Evolutionary conservation across 257 asterid genomes (phyloP).

Genomic region (Solanum peruvianum): DNA sequence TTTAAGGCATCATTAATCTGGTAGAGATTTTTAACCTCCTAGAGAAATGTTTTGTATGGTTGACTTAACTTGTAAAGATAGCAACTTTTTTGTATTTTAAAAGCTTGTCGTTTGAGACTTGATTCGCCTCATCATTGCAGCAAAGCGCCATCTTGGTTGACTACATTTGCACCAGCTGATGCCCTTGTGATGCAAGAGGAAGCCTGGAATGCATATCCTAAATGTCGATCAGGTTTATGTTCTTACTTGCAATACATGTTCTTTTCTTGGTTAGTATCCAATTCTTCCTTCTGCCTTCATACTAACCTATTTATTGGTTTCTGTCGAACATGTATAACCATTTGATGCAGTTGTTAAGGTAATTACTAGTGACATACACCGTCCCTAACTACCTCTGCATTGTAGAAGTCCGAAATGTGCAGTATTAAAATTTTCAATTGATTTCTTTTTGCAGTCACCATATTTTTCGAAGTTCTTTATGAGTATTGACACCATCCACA

Average conservation of each 20-base stretch:
- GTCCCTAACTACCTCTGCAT: not conserved
- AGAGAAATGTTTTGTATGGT: not conserved
- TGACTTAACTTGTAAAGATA: not conserved
- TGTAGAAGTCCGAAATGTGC: not conserved
- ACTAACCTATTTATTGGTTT: constrained; percentile 3
- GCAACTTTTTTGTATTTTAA: not conserved
- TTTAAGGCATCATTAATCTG: not conserved
- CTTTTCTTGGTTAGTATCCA: not conserved
- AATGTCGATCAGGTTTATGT: constrained; percentile 5
- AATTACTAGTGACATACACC: not conserved
- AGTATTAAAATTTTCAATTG: not conserved
- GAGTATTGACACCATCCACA: constrained; percentile 5
- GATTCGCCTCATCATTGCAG: not conserved
- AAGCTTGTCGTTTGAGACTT: not conserved
- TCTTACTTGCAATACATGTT: not conserved
- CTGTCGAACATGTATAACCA: constrained; percentile 9
- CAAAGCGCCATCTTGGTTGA: constrained; percentile 7
- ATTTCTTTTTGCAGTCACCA: constrained; percentile 47
- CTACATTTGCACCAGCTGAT: constrained; percentile 6
- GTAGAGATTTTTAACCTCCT: not conserved
- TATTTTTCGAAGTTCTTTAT: constrained; percentile 53
- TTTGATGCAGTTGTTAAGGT: constrained; percentile 68
- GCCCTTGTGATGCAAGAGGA: constrained; percentile 10
- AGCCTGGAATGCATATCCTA: constrained; percentile 11
- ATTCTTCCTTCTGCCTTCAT: not conserved